Evolutionary conservation across 306 rosid genomes (phyloP).

Genomic region (Citrullus amarus): DNA sequence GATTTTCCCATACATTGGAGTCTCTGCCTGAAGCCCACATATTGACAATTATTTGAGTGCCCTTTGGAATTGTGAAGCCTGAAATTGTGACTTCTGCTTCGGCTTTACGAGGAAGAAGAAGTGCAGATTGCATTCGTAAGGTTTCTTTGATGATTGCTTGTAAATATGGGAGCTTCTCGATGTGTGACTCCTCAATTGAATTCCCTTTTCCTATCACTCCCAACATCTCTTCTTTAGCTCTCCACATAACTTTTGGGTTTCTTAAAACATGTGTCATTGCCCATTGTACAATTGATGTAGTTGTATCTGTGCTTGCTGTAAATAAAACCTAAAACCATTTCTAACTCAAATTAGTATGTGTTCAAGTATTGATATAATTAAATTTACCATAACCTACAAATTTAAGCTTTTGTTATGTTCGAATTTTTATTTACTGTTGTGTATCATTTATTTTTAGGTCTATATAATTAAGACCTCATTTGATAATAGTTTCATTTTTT

Average conservation of each 20-base stretch:
- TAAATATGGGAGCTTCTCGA: conserved; percentile 1
- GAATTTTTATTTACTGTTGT: too few species aligned
- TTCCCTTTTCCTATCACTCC: neutral
- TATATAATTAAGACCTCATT: too few species aligned
- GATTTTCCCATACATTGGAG: neutral
- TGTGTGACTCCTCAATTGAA: neutral
- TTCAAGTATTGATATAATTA: too few species aligned
- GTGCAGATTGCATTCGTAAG: neutral
- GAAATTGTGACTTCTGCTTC: neutral
- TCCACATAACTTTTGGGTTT: neutral
- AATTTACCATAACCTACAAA: too few species aligned
- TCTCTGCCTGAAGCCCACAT: conserved; percentile 2
- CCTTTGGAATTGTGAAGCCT: neutral
- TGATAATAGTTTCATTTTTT: too few species aligned
- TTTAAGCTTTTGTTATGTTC: too few species aligned
- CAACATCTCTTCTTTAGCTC: neutral
- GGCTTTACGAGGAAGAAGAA: neutral
- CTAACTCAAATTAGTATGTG: too few species aligned
- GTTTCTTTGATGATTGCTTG: conserved; percentile 11
- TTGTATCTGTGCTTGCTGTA: neutral
- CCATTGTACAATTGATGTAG: neutral
- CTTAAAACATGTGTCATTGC: neutral
- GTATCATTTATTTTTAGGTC: too few species aligned
- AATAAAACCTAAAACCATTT: neutral
- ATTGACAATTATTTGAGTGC: neutral